A percentile compares a stretch with the other conserved stretches of the same genome.
Conservation (phyloP, 2,329 filamentous ascomycete species). For the Aspergillus neoniger region DNA sequence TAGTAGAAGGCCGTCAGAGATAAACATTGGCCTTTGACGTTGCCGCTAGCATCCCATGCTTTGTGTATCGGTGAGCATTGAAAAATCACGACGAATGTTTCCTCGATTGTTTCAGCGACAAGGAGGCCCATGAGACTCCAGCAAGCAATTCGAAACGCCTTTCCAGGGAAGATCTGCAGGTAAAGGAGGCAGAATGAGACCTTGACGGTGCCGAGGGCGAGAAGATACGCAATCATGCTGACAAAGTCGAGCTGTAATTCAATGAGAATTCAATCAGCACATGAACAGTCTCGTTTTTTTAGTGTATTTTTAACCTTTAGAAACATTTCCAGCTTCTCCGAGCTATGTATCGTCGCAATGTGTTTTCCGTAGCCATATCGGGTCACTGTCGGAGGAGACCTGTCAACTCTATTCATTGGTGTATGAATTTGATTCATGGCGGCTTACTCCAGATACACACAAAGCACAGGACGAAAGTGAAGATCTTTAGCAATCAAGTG, state of each 20-base stretch:
- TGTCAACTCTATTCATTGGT: neutral
- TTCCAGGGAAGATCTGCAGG: constrained; percentile 17
- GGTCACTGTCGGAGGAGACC: constrained; percentile 10
- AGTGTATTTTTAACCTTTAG: constrained; percentile 4
- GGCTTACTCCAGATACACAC: neutral
- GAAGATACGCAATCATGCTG: constrained; percentile 24
- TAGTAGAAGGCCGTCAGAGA: constrained; percentile 17
- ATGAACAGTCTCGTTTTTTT: neutral
- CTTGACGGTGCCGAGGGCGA: constrained; percentile 32
- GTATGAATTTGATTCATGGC: too few relatives aligned
- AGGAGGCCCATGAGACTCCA: constrained; percentile 32
- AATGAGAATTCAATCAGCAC: neutral
- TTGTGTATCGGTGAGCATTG: constrained; percentile 20
- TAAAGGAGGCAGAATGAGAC: constrained; percentile 23
- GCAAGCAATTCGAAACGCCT: constrained; percentile 11
- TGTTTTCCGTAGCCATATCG: constrained; percentile 19
- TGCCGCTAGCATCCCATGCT: constrained; percentile 10
- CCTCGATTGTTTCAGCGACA: constrained; percentile 66
- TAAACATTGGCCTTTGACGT: constrained; percentile 13
- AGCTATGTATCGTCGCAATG: neutral
- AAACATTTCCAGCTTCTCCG: neutral
- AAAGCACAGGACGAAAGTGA: constrained; percentile 1
- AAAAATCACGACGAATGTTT: constrained; percentile 66
- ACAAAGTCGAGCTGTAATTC: constrained; percentile 16
- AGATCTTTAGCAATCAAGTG: neutral